Evolutionary conservation across 2,329 filamentous ascomycete genomes (phyloP).

Genomic region (Gremmenia infestans): DNA sequence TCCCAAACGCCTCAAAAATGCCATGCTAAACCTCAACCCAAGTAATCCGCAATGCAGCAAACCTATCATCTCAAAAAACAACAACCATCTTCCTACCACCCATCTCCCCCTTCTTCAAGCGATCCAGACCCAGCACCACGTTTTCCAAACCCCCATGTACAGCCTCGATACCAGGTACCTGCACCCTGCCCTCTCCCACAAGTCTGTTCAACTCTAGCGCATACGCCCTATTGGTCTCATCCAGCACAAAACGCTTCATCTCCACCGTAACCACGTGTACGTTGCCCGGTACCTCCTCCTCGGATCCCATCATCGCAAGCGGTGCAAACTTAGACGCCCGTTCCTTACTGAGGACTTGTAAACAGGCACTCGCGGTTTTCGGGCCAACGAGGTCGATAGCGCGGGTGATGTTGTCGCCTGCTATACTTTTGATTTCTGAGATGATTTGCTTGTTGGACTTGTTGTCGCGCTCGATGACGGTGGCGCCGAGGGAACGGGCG

Average conservation of each 20-base stretch:
- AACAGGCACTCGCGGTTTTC: slow-evolving; percentile 30
- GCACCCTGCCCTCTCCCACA: slow-evolving; percentile 27
- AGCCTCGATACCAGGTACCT: slow-evolving; percentile 30
- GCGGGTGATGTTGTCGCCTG: slow-evolving; percentile 28
- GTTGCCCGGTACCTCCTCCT: slow-evolving; percentile 27
- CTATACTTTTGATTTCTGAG: slow-evolving; percentile 28
- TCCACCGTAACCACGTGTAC: slow-evolving; percentile 34
- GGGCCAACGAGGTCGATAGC: slow-evolving; percentile 37
- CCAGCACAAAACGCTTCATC: slow-evolving; percentile 37
- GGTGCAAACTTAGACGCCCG: slow-evolving; percentile 31
- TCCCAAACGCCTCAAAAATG: too few species aligned
- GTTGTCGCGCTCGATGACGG: slow-evolving; percentile 32
- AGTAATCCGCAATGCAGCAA: too few species aligned
- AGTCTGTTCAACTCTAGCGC: slow-evolving; percentile 31
- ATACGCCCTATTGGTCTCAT: slow-evolving; percentile 28
- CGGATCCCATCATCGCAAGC: slow-evolving; percentile 32
- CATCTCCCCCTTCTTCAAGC: slow-evolving; percentile 33
- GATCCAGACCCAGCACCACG: slow-evolving; percentile 31
- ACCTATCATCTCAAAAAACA: neutral
- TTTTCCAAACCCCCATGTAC: slow-evolving; percentile 33
- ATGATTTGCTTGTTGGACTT: slow-evolving; percentile 33
- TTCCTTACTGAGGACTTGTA: slow-evolving; percentile 28
- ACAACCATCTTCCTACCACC: slow-evolving; percentile 34
- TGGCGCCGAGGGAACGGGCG: slow-evolving; percentile 31
- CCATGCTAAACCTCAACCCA: too few species aligned